Evolutionary conservation across 768 basidiomycete species (phyloP).

Genomic region (Gelatoporia subvermispora): DNA sequence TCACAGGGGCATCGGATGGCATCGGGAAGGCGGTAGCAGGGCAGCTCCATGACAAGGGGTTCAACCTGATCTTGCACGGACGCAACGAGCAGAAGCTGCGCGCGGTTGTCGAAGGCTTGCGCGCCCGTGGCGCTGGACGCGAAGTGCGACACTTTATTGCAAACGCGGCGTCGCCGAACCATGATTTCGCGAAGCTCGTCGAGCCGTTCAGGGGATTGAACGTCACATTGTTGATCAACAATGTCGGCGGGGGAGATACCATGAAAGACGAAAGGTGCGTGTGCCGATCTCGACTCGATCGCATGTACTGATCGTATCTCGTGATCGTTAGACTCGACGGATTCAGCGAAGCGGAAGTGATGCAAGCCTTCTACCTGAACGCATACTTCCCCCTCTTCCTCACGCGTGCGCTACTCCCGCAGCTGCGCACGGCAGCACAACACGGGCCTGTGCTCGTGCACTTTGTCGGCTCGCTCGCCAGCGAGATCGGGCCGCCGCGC

Average conservation of each 20-base stretch:
- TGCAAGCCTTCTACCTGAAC: not conserved
- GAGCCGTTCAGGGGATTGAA: constrained; percentile 20
- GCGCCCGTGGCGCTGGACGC: not conserved
- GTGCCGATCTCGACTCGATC: not conserved
- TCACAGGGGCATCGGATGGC: constrained; percentile 25
- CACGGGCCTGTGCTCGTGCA: constrained; percentile 20
- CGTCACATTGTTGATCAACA: constrained; percentile 23
- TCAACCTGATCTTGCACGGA: constrained; percentile 26
- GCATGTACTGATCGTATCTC: not conserved
- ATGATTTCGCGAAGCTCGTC: constrained; percentile 16
- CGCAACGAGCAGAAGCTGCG: constrained; percentile 21
- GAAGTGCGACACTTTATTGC: constrained; percentile 24
- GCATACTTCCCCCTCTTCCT: not conserved
- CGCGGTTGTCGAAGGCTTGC: constrained; percentile 17
- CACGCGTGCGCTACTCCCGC: constrained; percentile 19
- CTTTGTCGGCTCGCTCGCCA: constrained; percentile 21
- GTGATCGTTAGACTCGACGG: not conserved
- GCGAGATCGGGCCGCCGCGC: constrained; percentile 16
- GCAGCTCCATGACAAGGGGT: constrained; percentile 22
- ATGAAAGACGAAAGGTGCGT: constrained; percentile 13
- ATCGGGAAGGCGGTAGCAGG: constrained; percentile 22
- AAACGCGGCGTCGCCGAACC: constrained; percentile 11
- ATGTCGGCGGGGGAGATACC: constrained; percentile 16
- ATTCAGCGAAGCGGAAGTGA: not conserved
- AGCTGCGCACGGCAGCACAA: constrained; percentile 17